These are phyloP conservation scores for Epichloe gansuensis DNA, from an alignment of 2,329 filamentous ascomycete species.

Conservation along the genomic window DNA sequence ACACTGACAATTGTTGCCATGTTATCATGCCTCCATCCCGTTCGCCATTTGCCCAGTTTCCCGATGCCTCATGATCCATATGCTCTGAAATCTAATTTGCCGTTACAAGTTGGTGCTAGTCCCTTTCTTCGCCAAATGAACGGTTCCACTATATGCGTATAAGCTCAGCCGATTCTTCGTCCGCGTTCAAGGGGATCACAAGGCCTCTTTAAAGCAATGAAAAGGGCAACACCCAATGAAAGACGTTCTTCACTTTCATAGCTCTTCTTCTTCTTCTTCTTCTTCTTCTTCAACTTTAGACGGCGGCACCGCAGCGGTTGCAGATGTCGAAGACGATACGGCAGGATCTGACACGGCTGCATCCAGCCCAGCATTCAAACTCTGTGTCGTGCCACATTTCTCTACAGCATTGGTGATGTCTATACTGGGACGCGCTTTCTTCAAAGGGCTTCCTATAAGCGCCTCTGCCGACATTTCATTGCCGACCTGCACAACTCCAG, in stretches of 20 bases:
- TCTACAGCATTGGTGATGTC: conserved; percentile 16
- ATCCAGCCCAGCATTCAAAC: conserved; percentile 23
- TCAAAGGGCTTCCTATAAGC: conserved; percentile 57
- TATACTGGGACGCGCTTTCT: conserved; percentile 57
- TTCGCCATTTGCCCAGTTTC: background rate
- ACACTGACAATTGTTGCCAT: background rate
- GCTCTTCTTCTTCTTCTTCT: conserved; percentile 23
- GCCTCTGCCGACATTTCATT: conserved; percentile 23
- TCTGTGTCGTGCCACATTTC: conserved; percentile 19
- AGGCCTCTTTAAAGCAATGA: too few species aligned
- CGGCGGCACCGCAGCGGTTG: conserved; percentile 12
- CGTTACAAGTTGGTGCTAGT: background rate
- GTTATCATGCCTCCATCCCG: background rate
- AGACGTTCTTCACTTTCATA: conserved; percentile 15
- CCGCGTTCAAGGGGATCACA: background rate
- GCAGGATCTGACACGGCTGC: conserved; percentile 16
- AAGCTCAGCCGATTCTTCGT: background rate
- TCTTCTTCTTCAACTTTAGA: conserved; percentile 21
- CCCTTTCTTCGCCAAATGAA: background rate
- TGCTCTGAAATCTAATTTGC: background rate
- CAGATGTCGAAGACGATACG: conserved; percentile 10
- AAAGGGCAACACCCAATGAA: background rate
- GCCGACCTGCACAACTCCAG: conserved; percentile 18
- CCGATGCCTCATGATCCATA: background rate
- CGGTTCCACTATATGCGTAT: background rate